Evolutionary conservation across 2,329 filamentous ascomycete genomes (phyloP), one percentile per base, ranked within the genome.

Genomic region (Botrytis elliptica): DNA sequence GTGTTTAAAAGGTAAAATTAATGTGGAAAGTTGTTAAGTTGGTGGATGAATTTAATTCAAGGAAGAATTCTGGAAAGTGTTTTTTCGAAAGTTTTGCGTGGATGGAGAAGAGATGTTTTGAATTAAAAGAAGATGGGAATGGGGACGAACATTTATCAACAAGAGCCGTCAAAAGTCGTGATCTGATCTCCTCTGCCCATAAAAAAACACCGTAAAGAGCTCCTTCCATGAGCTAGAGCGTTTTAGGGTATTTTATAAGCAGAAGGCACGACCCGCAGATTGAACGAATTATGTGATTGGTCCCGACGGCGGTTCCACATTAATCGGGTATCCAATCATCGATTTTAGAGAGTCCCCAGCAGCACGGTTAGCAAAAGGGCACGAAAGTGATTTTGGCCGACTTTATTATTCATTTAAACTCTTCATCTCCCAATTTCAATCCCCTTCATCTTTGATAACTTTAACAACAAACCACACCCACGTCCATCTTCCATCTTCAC

Each of bases 1-100:
- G 82, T 84, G 82, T 70, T 79, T 75, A 79, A 82, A 81, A 80
- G 78, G 80, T 79, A 52, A 75, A 57, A 69, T 64, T 55, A 66
- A 44, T 55, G 57, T 60, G 65, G 55, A 49, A 79, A 79, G 76
- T 42, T 9, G 67, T 20, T 33, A 44, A 44, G 55, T 63, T 49
- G 40, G 44, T 55, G 38, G 36, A 49, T 29, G 52, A 57, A 57
- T 8, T 46, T 38, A 7, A 63, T 71, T 63, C 46, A 68, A 62
- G 8, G 10, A 18, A 10, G 25, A 40, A 60, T 44, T 70, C 5
- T 64, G 33, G 59, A 42, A 20, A 22, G 36, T 52, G 29, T 64
- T 52, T 44, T 38, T 38, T 68, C 36, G 66, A 68, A 68, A 68
- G 49, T 57, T 68, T 42, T 42, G 66, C 9, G 36, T 68, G 49